Conservation (phyloP, 2,329 filamentous ascomycete species). For the Falciphora oryzae region DNA sequence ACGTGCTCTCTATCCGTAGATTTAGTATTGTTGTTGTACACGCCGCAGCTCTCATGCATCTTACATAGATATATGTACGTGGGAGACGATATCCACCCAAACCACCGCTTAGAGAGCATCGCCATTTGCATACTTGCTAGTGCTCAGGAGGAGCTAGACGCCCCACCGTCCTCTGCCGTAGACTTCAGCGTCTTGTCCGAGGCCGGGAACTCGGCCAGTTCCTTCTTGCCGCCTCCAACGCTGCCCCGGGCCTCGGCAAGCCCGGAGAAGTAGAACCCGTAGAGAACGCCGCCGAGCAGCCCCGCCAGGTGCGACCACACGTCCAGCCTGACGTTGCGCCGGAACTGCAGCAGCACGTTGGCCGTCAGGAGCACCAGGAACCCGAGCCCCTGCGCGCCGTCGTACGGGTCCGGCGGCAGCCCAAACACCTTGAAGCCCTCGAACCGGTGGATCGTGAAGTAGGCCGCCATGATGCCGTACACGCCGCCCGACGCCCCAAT, state of each 20-base stretch:
- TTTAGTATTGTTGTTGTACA: conserved; percentile 1
- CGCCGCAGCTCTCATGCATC: not conserved
- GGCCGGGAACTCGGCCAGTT: not conserved
- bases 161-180: not conserved
- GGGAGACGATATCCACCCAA: not conserved
- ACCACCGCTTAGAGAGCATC: no score
- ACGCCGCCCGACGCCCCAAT: conserved; percentile 64
- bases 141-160: not conserved
- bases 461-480: conserved; percentile 55
- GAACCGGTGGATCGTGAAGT: conserved; percentile 52
- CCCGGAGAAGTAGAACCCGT: conserved; percentile 29
- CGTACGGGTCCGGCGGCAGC: conserved; percentile 46
- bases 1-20: not conserved
- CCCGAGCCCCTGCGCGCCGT: conserved; percentile 47
- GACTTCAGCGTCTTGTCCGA: not conserved
- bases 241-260: conserved; percentile 5
- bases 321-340: conserved; percentile 39
- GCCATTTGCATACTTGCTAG: not conserved
- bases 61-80: not conserved
- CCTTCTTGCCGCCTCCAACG: conserved; percentile 3
- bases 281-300: conserved; percentile 40
- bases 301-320: conserved; percentile 48
- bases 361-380: conserved; percentile 47
- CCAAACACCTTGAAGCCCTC: conserved; percentile 54
- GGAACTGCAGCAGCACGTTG: conserved; percentile 42